Base-by-base conservation (phyloP, 768 basidiomycete genomes). In the Postia placenta region DNA sequence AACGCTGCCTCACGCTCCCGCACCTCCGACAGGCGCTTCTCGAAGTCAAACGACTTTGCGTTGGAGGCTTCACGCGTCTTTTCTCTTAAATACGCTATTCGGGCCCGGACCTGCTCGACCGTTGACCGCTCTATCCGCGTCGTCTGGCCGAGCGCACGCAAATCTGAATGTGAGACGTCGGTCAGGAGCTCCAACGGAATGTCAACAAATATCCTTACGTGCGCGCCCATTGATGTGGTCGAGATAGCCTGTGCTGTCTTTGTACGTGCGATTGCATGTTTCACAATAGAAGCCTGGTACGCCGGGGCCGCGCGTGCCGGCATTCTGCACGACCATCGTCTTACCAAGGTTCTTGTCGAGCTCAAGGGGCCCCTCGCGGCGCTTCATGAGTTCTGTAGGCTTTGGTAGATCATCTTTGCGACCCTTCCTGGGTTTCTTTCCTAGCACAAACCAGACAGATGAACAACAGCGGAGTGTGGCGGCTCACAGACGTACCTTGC, bases 211-310 rank as follows among this genome's bases (percentile, higher is more conserved):
- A 15, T 7, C 80, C 92, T 60, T 65, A 97, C 95, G 95, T 47
- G 81, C 81, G 73, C 93, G 78, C 51, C 92, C 85, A 68, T 99
- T 99, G 48, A 99, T 80, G 62, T 99, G 96, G 63, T 97, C 94
- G 41, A 99, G 71, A 64, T 98, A 98, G 9, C 83, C 89, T n/a
- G 83, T 76, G 44, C 83, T 92, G 61, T 99, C 96, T 67, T 95
- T 96, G 69, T 92, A 89, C 14, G 87, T 95, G 56, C 92, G 74
- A 57, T 80, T 86, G 65, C 96, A 99, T 7, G 86, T 69, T 61
- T 95, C 93, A 61, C 96, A 99, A 67, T 79, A 87, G 69, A 96
- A 99, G 0, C 93, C 93, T 20, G 93, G 92, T 54, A 92, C 85
- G 3, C 94, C 92, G 15, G 92, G 79, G 1, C 94, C 94, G 54